phyloP scores from a whole-genome alignment of 345 rosid species.

The Physaria fendleri region DNA sequence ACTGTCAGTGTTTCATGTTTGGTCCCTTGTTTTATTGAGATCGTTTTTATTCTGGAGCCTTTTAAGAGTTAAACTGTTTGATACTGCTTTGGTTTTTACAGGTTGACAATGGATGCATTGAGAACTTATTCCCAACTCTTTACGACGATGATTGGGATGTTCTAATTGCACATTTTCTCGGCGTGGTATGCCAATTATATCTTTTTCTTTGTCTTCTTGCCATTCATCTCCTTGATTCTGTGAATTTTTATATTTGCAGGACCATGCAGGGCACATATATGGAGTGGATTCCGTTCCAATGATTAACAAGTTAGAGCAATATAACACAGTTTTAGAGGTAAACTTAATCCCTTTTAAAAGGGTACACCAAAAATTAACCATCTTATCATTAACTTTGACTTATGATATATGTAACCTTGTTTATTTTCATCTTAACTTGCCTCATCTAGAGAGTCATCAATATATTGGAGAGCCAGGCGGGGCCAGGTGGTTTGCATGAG shows the following conservation, averaged over 20 bases:
- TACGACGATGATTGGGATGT: constrained; percentile 88
- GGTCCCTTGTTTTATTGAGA: not conserved
- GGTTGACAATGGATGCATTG: constrained; percentile 94
- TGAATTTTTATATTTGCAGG: constrained; percentile 40
- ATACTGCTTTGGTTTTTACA: constrained; percentile 13
- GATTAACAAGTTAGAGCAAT: constrained; percentile 85
- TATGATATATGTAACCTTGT: constrained; percentile 7
- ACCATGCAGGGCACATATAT: constrained; percentile 91
- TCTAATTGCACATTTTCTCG: constrained; percentile 93
- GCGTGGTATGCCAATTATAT: constrained; percentile 55
- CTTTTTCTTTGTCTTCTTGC: not conserved
- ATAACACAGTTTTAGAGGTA: constrained; percentile 73
- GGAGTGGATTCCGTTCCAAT: constrained; percentile 83
- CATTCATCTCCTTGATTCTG: constrained; percentile 7
- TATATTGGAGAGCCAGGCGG: constrained; percentile 54
- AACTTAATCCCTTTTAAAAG: not conserved
- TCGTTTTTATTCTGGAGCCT: not conserved
- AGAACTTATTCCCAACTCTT: constrained; percentile 64
- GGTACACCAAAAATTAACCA: not conserved
- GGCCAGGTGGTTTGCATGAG: constrained; percentile 78
- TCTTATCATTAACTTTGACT: not conserved
- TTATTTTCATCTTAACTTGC: not conserved
- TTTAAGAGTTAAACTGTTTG: not conserved
- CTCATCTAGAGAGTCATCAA: constrained; percentile 52
- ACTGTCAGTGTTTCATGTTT: constrained; percentile 43